A percentile compares a stretch with the other conserved stretches of the same genome.
Evolutionary conservation across 768 basidiomycete species (phyloP).

Genomic region (Kwoniella pini): DNA sequence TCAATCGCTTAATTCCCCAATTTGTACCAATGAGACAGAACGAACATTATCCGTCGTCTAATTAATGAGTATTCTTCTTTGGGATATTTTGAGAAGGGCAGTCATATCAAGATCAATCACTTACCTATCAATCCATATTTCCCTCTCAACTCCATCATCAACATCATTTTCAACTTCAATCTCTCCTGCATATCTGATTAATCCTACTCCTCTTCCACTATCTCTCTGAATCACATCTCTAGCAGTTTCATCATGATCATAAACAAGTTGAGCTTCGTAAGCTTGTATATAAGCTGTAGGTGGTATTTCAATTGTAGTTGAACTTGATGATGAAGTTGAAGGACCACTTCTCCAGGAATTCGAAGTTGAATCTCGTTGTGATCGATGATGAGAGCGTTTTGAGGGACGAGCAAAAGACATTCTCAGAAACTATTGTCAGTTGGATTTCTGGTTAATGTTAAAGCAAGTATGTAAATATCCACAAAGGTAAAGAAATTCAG

Average conservation of each 20-base stretch:
- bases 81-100: too few species aligned
- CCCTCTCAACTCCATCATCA: conserved; percentile 39
- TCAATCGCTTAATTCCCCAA: too few species aligned
- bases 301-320: conserved; percentile 4
- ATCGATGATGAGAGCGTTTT: not conserved
- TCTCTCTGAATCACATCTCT: not conserved
- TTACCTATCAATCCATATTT: conserved; percentile 82
- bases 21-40: too few species aligned
- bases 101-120: conserved; percentile 37
- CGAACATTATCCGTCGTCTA: too few species aligned
- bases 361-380: not conserved
- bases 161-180: conserved; percentile 48
- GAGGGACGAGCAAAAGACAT: not conserved
- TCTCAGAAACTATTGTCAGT: too few species aligned
- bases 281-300: conserved; percentile 60
- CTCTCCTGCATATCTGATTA: conserved; percentile 22
- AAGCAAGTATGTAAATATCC: too few species aligned
- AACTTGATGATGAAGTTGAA: not conserved
- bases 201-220: not conserved
- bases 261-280: conserved; percentile 72
- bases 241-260: conserved; percentile 53
- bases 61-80: too few species aligned
- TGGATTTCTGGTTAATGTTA: too few species aligned
- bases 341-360: conserved; percentile 1
- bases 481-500: too few species aligned